Base-by-base conservation (phyloP, 768 basidiomycete species). In the Kwoniella sp. region DNA sequence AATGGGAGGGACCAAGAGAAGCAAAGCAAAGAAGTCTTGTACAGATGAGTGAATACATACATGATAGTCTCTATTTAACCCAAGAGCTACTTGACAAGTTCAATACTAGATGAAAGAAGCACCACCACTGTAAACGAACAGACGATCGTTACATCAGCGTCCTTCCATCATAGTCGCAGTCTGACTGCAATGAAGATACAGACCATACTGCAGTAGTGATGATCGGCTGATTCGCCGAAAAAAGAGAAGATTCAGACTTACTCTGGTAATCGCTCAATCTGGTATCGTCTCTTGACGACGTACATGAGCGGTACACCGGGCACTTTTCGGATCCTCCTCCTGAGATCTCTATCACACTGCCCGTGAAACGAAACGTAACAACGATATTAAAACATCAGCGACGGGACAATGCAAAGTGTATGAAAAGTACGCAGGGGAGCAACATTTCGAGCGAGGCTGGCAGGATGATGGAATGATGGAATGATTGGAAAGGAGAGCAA, bases 241-340 rank as follows among this genome's bases (percentile, higher is more conserved):
- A 20, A 20, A 30, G 26, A 38, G n/a, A 20, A 13, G 11, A 29
- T n/a, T n/a, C n/a, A n/a, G n/a, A 72, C 78, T 67, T 61, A 79
- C 77, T 98, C 96, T 47, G 96, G 96, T 57, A 98, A 82, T 56
- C 94, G 84, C 81, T 98, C 96, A 63, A 98, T 93, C 31, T 94
- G 92, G 77, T 97, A 99, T 76, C 89, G 85, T 77, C 90, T 85
- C 78, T 87, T 88, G 69, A 92, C 92, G 71, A 99, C 96, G 79
- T 97, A 97, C 95, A 98, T 97, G 67, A 99, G 84, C 30, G 94
- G 93, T 51, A 96, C 90, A 64, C 93, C 82, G n/a, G 83, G 83
- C 1, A 84, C 81, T 81, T 96, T 93, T 47, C 96, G 87, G 82
- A 99, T 89, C 59, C 96, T 86, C 53, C 93, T 84, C 30, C 96